Conservation (phyloP, 257 asterid species). For the Rehmannia glutinosa region DNA sequence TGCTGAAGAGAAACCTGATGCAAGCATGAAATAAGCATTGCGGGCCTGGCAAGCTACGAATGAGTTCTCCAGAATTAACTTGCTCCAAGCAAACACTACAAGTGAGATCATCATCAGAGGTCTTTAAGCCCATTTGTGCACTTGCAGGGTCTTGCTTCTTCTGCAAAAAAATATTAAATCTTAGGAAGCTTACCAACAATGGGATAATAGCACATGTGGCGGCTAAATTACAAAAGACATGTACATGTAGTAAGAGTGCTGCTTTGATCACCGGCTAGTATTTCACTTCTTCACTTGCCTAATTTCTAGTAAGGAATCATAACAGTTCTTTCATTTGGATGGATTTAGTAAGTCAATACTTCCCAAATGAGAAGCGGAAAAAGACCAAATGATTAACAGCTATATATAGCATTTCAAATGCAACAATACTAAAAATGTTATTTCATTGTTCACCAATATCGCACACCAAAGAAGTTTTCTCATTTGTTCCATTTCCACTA, state of each 20-base stretch:
- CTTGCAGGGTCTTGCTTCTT: constrained; percentile 61
- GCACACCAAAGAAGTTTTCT: background rate
- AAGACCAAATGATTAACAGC: background rate
- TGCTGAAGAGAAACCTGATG: constrained; percentile 64
- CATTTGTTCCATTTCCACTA: background rate
- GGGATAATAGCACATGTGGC: no score
- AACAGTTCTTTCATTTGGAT: background rate
- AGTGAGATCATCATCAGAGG: constrained; percentile 79
- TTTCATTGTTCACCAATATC: background rate
- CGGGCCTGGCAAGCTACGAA: constrained; percentile 99
- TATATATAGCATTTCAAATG: background rate
- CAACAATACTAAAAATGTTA: background rate
- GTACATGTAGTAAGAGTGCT: no score
- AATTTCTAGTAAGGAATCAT: background rate
- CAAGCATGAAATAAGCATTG: no score
- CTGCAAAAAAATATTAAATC: constrained; percentile 32
- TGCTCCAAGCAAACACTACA: constrained; percentile 99
- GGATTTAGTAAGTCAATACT: background rate
- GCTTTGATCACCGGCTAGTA: no score
- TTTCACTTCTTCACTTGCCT: no score
- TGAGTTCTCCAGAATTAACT: constrained; percentile 77
- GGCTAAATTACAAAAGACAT: no score
- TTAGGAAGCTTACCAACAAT: no score
- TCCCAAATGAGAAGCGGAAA: background rate
- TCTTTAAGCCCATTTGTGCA: constrained; percentile 39